Conservation (phyloP, 331 rosid genomes). For the Malus hybrid region DNA sequence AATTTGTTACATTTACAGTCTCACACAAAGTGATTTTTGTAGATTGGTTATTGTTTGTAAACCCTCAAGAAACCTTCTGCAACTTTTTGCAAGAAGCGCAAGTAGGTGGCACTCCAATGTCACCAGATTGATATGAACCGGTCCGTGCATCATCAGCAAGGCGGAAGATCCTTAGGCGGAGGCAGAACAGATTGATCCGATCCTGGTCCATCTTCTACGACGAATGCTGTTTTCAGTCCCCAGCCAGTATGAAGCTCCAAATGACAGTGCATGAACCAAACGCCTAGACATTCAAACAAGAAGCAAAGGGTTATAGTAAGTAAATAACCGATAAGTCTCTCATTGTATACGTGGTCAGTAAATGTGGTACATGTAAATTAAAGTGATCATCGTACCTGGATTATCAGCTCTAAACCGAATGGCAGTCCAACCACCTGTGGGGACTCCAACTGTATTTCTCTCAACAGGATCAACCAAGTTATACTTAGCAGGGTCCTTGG, state of each 20-base stretch:
- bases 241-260: constrained; percentile 77
- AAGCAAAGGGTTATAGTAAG: neutral
- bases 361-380: constrained; percentile 4
- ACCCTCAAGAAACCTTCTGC: constrained; percentile 32
- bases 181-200: constrained; percentile 52
- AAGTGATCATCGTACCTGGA: constrained; percentile 41
- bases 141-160: constrained; percentile 31
- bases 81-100: constrained; percentile 27
- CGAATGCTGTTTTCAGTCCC: constrained; percentile 76
- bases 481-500: constrained; percentile 51
- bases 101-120: too few species aligned
- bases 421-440: constrained; percentile 79
- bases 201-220: constrained; percentile 63
- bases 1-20: neutral
- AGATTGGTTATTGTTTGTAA: neutral
- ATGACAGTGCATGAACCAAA: constrained; percentile 88
- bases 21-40: constrained; percentile 6
- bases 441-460: constrained; percentile 73
- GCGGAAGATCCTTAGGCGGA: constrained; percentile 74
- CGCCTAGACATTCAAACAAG: constrained; percentile 35
- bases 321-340: neutral
- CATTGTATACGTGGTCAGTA: neutral
- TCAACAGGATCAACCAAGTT: constrained; percentile 78
- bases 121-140: constrained; percentile 24
- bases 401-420: constrained; percentile 72